These are phyloP conservation scores for Chrysanthemum seticuspe DNA, from an alignment of 129 eudicot species.

Conservation along the genomic window DNA sequence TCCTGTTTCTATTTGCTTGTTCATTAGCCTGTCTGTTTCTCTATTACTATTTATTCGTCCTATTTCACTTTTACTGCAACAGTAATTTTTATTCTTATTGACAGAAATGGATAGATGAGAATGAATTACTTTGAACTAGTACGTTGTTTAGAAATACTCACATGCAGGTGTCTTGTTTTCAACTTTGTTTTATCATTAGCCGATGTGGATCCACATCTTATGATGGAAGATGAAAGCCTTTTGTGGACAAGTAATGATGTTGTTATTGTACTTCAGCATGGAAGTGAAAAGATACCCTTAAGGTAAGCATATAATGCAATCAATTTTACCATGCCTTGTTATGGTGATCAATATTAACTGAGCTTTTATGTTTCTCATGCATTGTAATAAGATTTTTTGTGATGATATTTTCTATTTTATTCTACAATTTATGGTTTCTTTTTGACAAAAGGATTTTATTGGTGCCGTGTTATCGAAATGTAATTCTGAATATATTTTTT, in stretches of 20 bases:
- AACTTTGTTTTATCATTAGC: conserved; percentile 72
- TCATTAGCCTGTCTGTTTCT: conserved; percentile 5
- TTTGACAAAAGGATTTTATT: too few species aligned
- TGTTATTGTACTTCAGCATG: conserved; percentile 94
- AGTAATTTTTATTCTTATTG: background rate
- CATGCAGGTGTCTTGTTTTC: conserved; percentile 26
- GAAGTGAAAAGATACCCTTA: conserved; percentile 75
- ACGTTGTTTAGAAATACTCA: background rate
- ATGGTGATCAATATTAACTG: background rate
- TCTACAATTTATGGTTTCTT: background rate
- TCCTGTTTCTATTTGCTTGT: conserved; percentile 15
- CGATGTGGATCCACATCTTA: conserved; percentile 91
- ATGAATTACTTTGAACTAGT: conserved; percentile 5
- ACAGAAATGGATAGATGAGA: conserved; percentile 42
- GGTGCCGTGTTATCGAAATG: too few species aligned
- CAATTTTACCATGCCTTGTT: background rate
- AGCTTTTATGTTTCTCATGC: background rate
- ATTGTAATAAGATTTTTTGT: background rate
- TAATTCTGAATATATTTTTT: too few species aligned
- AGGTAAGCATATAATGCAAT: conserved; percentile 41
- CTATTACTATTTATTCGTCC: conserved; percentile 12
- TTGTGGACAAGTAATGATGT: conserved; percentile 98
- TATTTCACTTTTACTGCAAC: background rate
- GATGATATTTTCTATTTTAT: background rate
- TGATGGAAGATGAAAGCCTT: conserved; percentile 99